Base-by-base conservation (phyloP, 352 stramenopile species). In the Phytophthora sp. region DNA sequence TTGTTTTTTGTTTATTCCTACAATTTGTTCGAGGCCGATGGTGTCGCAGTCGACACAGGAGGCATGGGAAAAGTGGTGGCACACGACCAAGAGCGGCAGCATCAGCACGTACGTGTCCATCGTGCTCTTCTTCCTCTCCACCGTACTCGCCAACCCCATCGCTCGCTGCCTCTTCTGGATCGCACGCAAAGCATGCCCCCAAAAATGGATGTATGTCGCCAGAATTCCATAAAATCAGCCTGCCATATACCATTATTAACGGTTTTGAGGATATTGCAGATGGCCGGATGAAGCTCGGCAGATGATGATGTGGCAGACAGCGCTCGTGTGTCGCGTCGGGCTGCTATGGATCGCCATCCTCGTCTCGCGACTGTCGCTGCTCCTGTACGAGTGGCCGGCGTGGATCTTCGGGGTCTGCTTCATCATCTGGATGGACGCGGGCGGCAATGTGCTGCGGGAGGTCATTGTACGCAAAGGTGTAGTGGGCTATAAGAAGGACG, bases 281-380 rank as follows among this genome's bases (percentile, higher is more conserved):
- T 92, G 84, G 84, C 80, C 84, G 0, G 70, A 90, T 49, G 82
- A 93, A 33, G 82, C 82, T 24, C 69, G 63, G 23, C 35, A 18
- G 47, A 78, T 91, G 50, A 89, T 89, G 79, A 85, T 87, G 77
- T 93, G 84, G 84, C 82, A 91, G 68, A 91, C 82, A 11, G 66
- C 81, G 57, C 77, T 91, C 9, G 47, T 93, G 23, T 91, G 77
- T 54, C 80, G 84, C 35, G 79, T 65, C 0, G 82, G 80, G n/a
- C 69, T 93, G 8, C 54, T 91, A 38, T 93, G 84, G 82, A 89
- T 88, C 53, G 75, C 82, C 23, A 66, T 93, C 33, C 23, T 70
- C 26, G 80, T 89, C 11, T 89, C 84, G 31, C 69, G 77, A 6
- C 59, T 93, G 24, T 90, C 79, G 3, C 50, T 86, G 27, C 76